Conservation (phyloP, 768 basidiomycete species). For the Pisolithus orientalis region DNA sequence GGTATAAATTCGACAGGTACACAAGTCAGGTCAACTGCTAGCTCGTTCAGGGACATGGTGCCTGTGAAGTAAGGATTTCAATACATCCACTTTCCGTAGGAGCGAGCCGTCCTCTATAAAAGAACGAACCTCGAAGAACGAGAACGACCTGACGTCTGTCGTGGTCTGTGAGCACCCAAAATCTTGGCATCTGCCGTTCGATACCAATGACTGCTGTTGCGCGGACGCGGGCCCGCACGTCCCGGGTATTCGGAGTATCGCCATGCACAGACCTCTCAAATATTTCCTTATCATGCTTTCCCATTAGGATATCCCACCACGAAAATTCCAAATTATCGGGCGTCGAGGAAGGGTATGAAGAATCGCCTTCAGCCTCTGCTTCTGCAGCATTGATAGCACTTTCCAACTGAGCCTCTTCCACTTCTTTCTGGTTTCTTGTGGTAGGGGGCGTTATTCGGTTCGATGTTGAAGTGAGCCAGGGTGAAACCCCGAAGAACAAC, state of each 20-base stretch:
- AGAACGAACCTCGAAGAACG: constrained; percentile 52
- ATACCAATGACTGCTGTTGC: constrained; percentile 59
- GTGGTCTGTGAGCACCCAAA: constrained; percentile 84
- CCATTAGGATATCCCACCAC: constrained; percentile 81
- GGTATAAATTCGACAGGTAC: constrained; percentile 64
- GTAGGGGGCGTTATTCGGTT: constrained; percentile 20
- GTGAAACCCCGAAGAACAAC: constrained; percentile 70
- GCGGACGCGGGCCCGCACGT: constrained; percentile 36
- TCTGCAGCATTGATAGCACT: constrained; percentile 68
- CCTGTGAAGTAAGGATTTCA: constrained; percentile 31
- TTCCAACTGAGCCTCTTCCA: constrained; percentile 58
- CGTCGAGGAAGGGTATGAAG: constrained; percentile 15
- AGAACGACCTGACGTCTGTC: constrained; percentile 67
- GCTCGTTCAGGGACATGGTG: constrained; percentile 83
- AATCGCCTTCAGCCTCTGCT: constrained; percentile 43
- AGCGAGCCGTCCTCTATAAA: background rate
- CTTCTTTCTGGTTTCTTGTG: constrained; percentile 35
- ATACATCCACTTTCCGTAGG: background rate
- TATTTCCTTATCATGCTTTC: constrained; percentile 78
- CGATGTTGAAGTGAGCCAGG: constrained; percentile 22
- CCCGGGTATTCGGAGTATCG: constrained; percentile 10
- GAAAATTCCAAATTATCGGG: constrained; percentile 42
- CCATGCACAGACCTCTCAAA: constrained; percentile 55
- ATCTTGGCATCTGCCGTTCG: constrained; percentile 71
- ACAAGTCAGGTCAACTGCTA: constrained; percentile 81